Evolutionary conservation across 352 stramenopile species (phyloP).

Genomic region (Phytopythium mirpurense): DNA sequence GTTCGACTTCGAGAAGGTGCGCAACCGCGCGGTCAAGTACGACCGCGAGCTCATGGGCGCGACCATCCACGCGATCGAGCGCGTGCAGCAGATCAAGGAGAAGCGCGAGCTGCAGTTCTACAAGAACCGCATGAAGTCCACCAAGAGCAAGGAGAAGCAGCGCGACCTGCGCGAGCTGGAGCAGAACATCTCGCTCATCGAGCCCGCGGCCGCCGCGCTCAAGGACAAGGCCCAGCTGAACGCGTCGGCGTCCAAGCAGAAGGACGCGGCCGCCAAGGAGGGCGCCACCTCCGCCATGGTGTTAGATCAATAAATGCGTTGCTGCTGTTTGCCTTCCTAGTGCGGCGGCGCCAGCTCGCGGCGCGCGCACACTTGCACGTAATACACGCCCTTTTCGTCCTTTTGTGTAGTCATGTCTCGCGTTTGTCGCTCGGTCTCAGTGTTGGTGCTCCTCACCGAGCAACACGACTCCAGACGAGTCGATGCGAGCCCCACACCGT

Average conservation of each 20-base stretch:
- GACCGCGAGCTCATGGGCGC: slow-evolving; percentile 98
- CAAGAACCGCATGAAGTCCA: slow-evolving; percentile 95
- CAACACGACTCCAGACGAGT: too few relatives aligned
- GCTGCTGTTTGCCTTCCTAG: background rate
- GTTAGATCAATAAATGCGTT: slow-evolving; percentile 74
- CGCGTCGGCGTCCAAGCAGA: slow-evolving; percentile 47
- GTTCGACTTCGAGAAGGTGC: slow-evolving; percentile 99
- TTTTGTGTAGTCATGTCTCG: background rate
- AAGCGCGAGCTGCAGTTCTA: slow-evolving; percentile 96
- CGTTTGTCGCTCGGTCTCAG: background rate
- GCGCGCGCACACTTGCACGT: background rate
- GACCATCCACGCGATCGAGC: slow-evolving; percentile 98
- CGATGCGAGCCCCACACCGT: too few relatives aligned
- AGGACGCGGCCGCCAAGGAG: slow-evolving; percentile 49
- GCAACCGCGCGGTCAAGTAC: slow-evolving; percentile 99
- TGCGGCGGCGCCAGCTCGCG: background rate
- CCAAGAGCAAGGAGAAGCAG: slow-evolving; percentile 71
- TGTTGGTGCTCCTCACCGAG: background rate
- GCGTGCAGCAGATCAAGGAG: slow-evolving; percentile 96
- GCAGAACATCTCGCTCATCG: slow-evolving; percentile 83
- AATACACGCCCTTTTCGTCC: background rate
- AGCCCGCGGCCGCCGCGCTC: slow-evolving; percentile 60
- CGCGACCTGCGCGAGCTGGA: slow-evolving; percentile 80
- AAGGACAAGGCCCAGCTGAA: slow-evolving; percentile 83
- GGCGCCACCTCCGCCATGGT: slow-evolving; percentile 66